Evolutionary conservation across 257 asterid species (phyloP), one percentile per base, ranked within the genome.

Genomic region (Jasminum sambac): DNA sequence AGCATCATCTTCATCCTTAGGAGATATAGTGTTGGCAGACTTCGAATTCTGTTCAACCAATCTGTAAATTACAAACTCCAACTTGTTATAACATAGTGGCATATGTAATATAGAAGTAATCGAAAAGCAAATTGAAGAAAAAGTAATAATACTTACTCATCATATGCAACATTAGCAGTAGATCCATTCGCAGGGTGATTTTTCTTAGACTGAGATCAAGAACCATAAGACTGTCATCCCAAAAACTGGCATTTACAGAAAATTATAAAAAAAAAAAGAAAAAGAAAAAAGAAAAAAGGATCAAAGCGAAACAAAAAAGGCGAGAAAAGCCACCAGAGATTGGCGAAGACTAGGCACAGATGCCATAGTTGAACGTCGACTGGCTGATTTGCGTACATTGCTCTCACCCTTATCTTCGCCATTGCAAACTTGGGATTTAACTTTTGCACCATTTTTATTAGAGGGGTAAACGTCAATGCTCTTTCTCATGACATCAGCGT

Each of bases 1-100:
- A n/a, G 85, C 76, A 76, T 91, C 98, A 26, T 91, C 93, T 4
- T 82, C 88, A 71, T 83, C 88, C 77, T 85, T 79, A 0, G 81
- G 64, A 77, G 64, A 65, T 17, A 64, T 69, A 13, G 66, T 62
- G 72, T 74, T 78, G 65, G 73, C 70, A 42, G 84, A 63, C 74
- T 79, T 82, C 23, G 77, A 64, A 67, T 70, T 76, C 46, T 79
- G 82, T 34, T 71, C 80, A 64, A 57, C 71, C 80, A 75, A 73
- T 72, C 95, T 88, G 88, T 78, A 79, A 23, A 30, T 30, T 30
- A 30, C 36, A 30, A 30, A 30, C 36, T 30, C 69, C 26, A 37
- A 34, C 62, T 21, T 11, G 30, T 19, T 30, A 55, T 55, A 55
- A 55, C 62, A 21, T 19, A 21, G 36, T 55, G 34, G 14, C 19